These are phyloP conservation scores for Dimargaris xerosporica DNA, from an alignment of 192 early-diverging fungal genomes.

Conservation along the genomic window DNA sequence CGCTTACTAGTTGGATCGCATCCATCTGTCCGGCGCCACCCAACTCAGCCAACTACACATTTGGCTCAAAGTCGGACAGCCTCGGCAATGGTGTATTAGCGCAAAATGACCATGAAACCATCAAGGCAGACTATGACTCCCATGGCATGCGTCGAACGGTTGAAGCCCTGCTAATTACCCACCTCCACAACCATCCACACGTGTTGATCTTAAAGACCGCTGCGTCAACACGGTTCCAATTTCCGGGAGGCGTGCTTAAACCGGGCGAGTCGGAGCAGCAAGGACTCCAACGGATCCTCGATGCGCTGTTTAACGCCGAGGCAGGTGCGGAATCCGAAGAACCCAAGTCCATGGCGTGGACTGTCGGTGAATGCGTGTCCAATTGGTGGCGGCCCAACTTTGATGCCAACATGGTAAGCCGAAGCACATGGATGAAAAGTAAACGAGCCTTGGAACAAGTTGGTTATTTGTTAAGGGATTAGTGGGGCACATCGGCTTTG, in stretches of 20 bases:
- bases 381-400: constrained; percentile 66
- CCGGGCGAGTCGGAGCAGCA: constrained; percentile 62
- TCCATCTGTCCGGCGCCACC: no score
- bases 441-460: neutral
- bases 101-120: no score
- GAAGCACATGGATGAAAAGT: neutral
- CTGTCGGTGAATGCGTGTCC: constrained; percentile 54
- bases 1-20: no score
- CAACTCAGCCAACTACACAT: no score
- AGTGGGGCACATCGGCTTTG: neutral
- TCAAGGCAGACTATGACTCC: constrained; percentile 47
- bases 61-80: no score
- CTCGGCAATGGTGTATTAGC: no score
- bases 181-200: constrained; percentile 67
- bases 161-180: constrained; percentile 57
- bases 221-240: constrained; percentile 54
- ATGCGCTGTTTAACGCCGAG: constrained; percentile 37
- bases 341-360: constrained; percentile 34
- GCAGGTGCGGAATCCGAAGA: constrained; percentile 12
- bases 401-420: constrained; percentile 53
- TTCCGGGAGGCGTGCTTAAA: constrained; percentile 54
- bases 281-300: constrained; percentile 44
- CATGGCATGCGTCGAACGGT: constrained; percentile 53
- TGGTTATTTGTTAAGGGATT: neutral
- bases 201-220: constrained; percentile 63